A percentile compares a stretch with the other conserved stretches of the same genome.
phyloP scores from a whole-genome alignment of 2,329 filamentous ascomycete genomes.

The Chalaropsis thielavioides region DNA sequence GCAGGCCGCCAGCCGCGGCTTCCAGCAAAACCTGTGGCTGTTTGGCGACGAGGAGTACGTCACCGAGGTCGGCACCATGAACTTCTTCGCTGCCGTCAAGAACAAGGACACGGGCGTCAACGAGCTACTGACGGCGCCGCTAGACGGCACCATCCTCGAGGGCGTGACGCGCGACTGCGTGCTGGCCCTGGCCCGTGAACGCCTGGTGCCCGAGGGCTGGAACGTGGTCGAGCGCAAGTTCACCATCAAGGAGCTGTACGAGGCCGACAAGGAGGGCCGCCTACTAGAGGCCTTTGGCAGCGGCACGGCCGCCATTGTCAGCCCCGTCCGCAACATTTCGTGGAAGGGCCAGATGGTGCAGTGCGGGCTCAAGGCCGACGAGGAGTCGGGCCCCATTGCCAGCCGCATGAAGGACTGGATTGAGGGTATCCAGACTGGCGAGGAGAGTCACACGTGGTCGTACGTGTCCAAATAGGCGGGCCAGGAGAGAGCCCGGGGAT shows the following conservation, averaged over 20 bases:
- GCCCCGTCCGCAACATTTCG: slow-evolving; percentile 74
- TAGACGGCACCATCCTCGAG: slow-evolving; percentile 92
- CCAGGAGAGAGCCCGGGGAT: neutral
- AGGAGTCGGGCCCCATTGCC: slow-evolving; percentile 81
- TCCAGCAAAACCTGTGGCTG: slow-evolving; percentile 97
- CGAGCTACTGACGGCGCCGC: slow-evolving; percentile 83
- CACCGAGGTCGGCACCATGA: slow-evolving; percentile 98
- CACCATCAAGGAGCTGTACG: slow-evolving; percentile 72
- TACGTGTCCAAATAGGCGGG: slow-evolving; percentile 30
- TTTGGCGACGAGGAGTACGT: slow-evolving; percentile 93
- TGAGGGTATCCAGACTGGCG: slow-evolving; percentile 86
- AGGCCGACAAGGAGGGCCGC: slow-evolving; percentile 70
- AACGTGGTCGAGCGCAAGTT: slow-evolving; percentile 76
- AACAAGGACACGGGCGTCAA: slow-evolving; percentile 80
- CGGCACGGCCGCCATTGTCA: slow-evolving; percentile 88
- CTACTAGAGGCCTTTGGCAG: slow-evolving; percentile 87
- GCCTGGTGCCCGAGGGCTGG: slow-evolving; percentile 76
- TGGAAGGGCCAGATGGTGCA: slow-evolving; percentile 72
- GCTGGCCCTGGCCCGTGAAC: slow-evolving; percentile 70
- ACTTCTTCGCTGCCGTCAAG: slow-evolving; percentile 78
- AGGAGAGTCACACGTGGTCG: slow-evolving; percentile 87
- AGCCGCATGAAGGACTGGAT: slow-evolving; percentile 92
- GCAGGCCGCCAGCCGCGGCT: slow-evolving; percentile 77
- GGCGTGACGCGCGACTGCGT: slow-evolving; percentile 90
- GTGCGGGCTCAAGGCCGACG: slow-evolving; percentile 63